These are phyloP conservation scores for Lotus japonicus DNA, from an alignment of 306 rosid species.

Conservation along the genomic window DNA sequence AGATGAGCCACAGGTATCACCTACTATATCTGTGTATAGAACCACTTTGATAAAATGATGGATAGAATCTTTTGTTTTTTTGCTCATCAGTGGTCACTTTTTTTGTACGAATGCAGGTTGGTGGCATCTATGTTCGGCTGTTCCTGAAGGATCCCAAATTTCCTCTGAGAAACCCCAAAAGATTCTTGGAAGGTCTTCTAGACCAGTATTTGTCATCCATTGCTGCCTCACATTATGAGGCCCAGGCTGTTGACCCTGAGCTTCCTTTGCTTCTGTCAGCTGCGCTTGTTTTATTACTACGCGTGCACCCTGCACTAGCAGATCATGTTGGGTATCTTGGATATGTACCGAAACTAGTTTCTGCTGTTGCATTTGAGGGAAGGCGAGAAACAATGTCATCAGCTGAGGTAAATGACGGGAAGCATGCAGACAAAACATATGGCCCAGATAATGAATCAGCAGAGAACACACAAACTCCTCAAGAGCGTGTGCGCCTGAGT, in stretches of 20 bases:
- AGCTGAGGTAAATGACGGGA: conserved; percentile 55
- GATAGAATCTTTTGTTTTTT: background rate
- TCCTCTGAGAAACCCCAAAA: conserved; percentile 97
- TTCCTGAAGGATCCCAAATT: conserved; percentile 97
- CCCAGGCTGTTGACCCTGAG: conserved; percentile 78
- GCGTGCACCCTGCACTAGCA: conserved; percentile 97
- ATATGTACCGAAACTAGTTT: conserved; percentile 94
- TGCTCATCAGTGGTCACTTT: conserved; percentile 16
- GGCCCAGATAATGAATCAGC: conserved; percentile 51
- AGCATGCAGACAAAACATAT: conserved; percentile 35
- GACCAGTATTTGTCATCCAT: conserved; percentile 95
- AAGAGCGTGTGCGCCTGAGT: conserved; percentile 96
- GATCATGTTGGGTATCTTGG: conserved; percentile 99
- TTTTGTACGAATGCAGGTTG: conserved; percentile 63
- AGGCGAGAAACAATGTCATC: conserved; percentile 95
- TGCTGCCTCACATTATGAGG: conserved; percentile 89
- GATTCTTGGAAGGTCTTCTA: conserved; percentile 94
- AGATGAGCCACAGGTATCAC: conserved; percentile 94
- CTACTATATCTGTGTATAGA: conserved; percentile 9
- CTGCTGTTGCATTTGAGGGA: conserved; percentile 95
- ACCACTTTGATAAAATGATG: background rate
- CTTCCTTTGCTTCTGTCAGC: conserved; percentile 96
- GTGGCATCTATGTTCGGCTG: conserved; percentile 92
- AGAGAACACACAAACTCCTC: conserved; percentile 81
- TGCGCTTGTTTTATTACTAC: conserved; percentile 87